Conservation (phyloP, 257 asterid species). For the Nicotiana tabacum region DNA sequence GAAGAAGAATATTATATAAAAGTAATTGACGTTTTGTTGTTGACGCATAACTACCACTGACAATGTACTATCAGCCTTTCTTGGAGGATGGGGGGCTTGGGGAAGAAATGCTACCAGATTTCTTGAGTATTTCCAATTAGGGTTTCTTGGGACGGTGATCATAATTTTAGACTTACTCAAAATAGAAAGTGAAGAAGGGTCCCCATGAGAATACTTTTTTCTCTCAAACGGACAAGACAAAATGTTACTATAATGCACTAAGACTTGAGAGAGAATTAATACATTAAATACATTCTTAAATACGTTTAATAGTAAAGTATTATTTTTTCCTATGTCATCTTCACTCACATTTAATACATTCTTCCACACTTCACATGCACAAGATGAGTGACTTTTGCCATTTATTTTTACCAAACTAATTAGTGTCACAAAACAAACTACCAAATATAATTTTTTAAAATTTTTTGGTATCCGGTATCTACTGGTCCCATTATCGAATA, state of each 20-base stretch:
- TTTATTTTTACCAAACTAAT: background rate
- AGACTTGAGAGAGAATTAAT: background rate
- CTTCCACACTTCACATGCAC: conserved; percentile 7
- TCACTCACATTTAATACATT: background rate
- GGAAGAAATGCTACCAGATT: background rate
- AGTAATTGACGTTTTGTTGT: conserved; percentile 7
- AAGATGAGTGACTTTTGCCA: background rate
- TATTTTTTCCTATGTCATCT: background rate
- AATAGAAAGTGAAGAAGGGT: background rate
- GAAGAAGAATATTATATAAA: no score
- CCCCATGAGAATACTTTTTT: background rate
- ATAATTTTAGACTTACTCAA: background rate
- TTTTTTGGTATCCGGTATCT: no score
- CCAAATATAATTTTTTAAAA: no score
- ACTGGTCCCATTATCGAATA: no score
- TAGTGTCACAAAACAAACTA: no score
- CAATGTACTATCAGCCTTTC: background rate
- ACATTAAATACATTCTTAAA: no score
- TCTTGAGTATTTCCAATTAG: conserved; percentile 4
- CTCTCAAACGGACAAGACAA: background rate
- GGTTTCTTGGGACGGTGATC: conserved; percentile 5
- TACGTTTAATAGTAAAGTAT: no score
- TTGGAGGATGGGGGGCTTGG: background rate
- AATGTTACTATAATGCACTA: background rate
- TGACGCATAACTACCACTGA: conserved; percentile 27